Evolutionary conservation across 257 asterid species (phyloP), one percentile per base, ranked within the genome.

Genomic region (Nicotiana noctiflora): DNA sequence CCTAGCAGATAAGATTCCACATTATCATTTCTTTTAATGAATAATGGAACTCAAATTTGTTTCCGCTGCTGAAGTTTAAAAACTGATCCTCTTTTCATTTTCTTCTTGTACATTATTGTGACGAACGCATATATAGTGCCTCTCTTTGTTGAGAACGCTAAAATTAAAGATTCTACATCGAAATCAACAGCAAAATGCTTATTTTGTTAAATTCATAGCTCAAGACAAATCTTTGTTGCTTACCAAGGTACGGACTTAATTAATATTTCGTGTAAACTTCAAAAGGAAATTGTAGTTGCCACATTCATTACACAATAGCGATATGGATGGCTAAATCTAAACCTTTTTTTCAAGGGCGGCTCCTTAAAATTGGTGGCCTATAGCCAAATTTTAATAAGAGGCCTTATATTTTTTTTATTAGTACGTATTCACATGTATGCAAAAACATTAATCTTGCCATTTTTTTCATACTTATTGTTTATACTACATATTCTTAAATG

Each of bases 81-180:
- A 29, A 11, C 31, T 52, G 11, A 15, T 80, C 56, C 40, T 64
- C 75, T 57, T 51, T 40, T 61, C 40, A 40, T 17, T 62, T 72
- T 81, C 76, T 53, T 65, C 18, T 31, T 77, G 56, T 59, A 80
- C 55, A 37, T 32, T 7, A 37, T 18, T 18, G 75, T 11, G 88
- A 70, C 86, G 88, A 81, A 56, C 18, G 76, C 81, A 83, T 32
- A 84, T 60, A 86, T 84, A 61, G 37, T 64, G 37, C 83, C 61
- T n/a, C 64, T 81, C 88, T 27, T 84, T 59, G 85, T 75, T 68
- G 72, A 31, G 79, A 83, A 81, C 84, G 86, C 51, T 77, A 51
- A 44, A 80, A 80, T 52, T 68, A 59, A 51, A 57, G 27, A 62
- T 34, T 23, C 37, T 23, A 21, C 77, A 46, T 72, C 2, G 77